Base-by-base conservation (phyloP, 2,329 filamentous ascomycete genomes). In the Fusarium duplospermum region DNA sequence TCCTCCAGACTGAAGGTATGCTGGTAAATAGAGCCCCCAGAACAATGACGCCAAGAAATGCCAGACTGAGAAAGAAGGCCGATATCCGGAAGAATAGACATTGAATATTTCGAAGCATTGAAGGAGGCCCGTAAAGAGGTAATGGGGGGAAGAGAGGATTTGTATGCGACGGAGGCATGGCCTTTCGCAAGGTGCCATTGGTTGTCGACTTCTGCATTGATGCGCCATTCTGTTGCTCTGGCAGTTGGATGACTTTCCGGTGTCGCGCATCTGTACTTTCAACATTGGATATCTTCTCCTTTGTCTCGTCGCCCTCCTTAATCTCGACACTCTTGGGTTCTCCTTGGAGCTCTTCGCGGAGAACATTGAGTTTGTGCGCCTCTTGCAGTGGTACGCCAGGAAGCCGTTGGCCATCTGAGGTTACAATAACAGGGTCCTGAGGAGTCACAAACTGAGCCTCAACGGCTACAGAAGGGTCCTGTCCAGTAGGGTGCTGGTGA, bases 121-220 rank as follows among this genome's bases (percentile, higher is more conserved):
- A 92, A 0, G 94, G 91, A 1, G 94, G 92, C 0, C 93, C 93
- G 77, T 97, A 98, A 1, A 94, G 85, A 0, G 95, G 95, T 10
- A 98, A 82, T 2, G 94, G 93, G 7, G 95, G 95, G 74, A 98
- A 98, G 6, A 97, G 84, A 4, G 94, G 93, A 75, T 95, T 92
- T 2, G 93, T 95, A 72, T 90, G 88, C 9, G 91, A 91, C 1
- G 91, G 90, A 0, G 93, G 91, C 83, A 87, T 87, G 16, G 86
- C 80, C 67, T 80, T 83, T 50, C 83, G 81, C 20, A 90, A 75
- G 18, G 86, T 86, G 14, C 82, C 85, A 27, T 86, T 86, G 36
- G 86, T 84, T 4, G 86, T 84, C 5, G 86, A 84, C 64, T 85
- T 85, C 69, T 87, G 80, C 65, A 84, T 75, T 7, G 80, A 74